Percentiles rank a stretch among this genome's conserved stretches.
phyloP scores from a whole-genome alignment of 495 filamentous ascomycete species.

The Penicillium samsonianum region DNA sequence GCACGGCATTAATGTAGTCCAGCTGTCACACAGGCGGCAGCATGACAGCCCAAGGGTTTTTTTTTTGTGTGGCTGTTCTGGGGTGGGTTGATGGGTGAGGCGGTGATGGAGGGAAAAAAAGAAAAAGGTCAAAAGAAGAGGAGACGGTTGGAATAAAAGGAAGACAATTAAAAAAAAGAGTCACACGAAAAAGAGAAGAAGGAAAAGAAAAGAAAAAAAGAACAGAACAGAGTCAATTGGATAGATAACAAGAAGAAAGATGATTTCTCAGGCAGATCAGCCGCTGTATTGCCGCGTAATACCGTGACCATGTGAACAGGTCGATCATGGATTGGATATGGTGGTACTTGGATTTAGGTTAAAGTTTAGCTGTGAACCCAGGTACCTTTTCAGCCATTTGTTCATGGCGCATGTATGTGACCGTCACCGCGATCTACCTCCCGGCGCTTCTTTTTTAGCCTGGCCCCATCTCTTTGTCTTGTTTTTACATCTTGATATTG shows the following conservation, averaged over 20 bases:
- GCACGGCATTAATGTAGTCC: constrained; percentile 45
- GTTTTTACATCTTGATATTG: not conserved
- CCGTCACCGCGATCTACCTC: constrained; percentile 18
- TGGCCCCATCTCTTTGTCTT: constrained; percentile 16
- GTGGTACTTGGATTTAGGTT: constrained; percentile 1
- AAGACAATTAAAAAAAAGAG: not conserved
- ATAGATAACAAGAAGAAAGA: constrained; percentile 35
- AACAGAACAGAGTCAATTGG: constrained; percentile 20
- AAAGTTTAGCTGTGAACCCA: not conserved
- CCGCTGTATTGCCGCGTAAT: constrained; percentile 23
- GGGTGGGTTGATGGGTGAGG: constrained; percentile 5
- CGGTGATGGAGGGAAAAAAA: constrained; percentile 17
- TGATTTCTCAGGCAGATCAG: constrained; percentile 24
- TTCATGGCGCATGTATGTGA: constrained; percentile 2
- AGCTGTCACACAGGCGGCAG: constrained; percentile 50
- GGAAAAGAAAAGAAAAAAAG: constrained; percentile 12
- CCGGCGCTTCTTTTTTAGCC: constrained; percentile 29
- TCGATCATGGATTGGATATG: constrained; percentile 2
- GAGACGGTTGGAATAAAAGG: not conserved
- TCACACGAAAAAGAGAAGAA: constrained; percentile 11
- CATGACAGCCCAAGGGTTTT: constrained; percentile 39
- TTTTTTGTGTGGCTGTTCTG: constrained; percentile 18
- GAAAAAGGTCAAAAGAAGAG: constrained; percentile 19
- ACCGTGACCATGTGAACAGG: constrained; percentile 7
- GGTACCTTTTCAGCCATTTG: constrained; percentile 11